Evolutionary conservation across 164 flowering plant species (phyloP).

Genomic region (Protea cynaroides): DNA sequence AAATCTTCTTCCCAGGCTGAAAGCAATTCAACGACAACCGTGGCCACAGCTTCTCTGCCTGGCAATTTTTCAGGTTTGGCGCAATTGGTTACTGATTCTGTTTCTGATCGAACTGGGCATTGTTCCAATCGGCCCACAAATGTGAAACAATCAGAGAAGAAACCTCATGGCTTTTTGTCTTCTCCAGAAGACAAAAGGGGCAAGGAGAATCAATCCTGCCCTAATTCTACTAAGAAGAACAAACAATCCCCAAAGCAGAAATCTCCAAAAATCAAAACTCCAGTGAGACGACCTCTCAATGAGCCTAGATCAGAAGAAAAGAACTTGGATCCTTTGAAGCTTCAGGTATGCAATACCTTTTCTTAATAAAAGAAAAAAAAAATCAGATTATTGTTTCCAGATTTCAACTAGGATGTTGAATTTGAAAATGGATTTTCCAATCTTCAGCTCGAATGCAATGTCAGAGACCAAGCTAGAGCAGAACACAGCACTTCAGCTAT

Average conservation of each 20-base stretch:
- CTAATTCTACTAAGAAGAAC: slow-evolving; percentile 29
- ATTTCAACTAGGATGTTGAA: neutral
- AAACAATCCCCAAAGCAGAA: slow-evolving; percentile 22
- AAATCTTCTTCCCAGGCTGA: slow-evolving; percentile 23
- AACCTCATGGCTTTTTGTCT: slow-evolving; percentile 13
- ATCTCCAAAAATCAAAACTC: slow-evolving; percentile 19
- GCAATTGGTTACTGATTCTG: slow-evolving; percentile 7
- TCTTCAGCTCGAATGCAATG: slow-evolving; percentile 41
- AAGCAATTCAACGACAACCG: slow-evolving; percentile 14
- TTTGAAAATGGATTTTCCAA: slow-evolving; percentile 6
- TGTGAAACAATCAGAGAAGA: slow-evolving; percentile 11
- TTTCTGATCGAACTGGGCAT: slow-evolving; percentile 11
- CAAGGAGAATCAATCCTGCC: slow-evolving; percentile 44
- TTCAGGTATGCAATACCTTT: slow-evolving; percentile 28
- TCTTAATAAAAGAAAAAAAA: too few relatives aligned
- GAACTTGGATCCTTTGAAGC: slow-evolving; percentile 30
- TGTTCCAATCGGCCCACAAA: slow-evolving; percentile 5
- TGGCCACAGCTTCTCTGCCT: slow-evolving; percentile 12
- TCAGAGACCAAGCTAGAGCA: slow-evolving; percentile 28
- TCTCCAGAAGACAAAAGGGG: slow-evolving; percentile 37
- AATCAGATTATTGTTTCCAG: neutral
- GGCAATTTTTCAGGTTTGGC: slow-evolving; percentile 20
- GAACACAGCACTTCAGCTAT: slow-evolving; percentile 19
- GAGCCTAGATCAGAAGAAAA: slow-evolving; percentile 30
- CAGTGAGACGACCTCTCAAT: slow-evolving; percentile 27